phyloP scores from a whole-genome alignment of 116 monocot genomes.

The Papilionanthe hybrid region DNA sequence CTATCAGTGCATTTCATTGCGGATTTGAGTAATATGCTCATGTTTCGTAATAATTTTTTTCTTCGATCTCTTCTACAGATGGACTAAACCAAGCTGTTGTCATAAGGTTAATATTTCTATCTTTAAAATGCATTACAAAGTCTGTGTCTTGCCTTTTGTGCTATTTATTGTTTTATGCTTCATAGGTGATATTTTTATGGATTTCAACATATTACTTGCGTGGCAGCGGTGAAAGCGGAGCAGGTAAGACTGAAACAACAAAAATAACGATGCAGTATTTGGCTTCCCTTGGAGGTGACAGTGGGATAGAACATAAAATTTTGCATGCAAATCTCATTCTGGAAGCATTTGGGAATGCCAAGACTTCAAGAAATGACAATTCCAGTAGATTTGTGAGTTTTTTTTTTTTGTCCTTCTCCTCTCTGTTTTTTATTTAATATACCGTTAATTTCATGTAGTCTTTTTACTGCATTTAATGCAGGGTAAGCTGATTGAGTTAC shows the following conservation, averaged over 20 bases:
- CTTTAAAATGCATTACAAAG: too few relatives aligned
- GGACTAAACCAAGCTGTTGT: constrained; percentile 24
- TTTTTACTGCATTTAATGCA: constrained; percentile 12
- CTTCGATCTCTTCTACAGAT: constrained; percentile 12
- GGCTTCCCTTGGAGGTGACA: constrained; percentile 89
- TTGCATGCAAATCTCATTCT: constrained; percentile 90
- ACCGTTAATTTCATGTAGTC: too few relatives aligned
- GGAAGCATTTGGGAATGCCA: constrained; percentile 98
- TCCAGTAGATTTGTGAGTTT: constrained; percentile 94
- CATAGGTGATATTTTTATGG: too few relatives aligned
- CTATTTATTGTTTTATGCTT: too few relatives aligned
- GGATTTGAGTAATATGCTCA: too few relatives aligned
- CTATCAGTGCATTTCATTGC: background rate
- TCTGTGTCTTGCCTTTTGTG: too few relatives aligned
- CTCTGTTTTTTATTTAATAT: background rate
- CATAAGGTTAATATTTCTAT: constrained; percentile 13
- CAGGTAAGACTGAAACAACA: constrained; percentile 98
- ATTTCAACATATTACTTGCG: background rate
- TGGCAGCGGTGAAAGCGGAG: constrained; percentile 88
- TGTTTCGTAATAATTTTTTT: background rate
- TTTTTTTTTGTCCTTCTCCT: background rate
- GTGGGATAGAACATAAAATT: constrained; percentile 91
- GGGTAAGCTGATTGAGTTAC: constrained; percentile 95
- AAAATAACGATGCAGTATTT: constrained; percentile 99
- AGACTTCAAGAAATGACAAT: constrained; percentile 84